Conservation (phyloP, 2,329 filamentous ascomycete species). For the Aspergillus melleus region DNA sequence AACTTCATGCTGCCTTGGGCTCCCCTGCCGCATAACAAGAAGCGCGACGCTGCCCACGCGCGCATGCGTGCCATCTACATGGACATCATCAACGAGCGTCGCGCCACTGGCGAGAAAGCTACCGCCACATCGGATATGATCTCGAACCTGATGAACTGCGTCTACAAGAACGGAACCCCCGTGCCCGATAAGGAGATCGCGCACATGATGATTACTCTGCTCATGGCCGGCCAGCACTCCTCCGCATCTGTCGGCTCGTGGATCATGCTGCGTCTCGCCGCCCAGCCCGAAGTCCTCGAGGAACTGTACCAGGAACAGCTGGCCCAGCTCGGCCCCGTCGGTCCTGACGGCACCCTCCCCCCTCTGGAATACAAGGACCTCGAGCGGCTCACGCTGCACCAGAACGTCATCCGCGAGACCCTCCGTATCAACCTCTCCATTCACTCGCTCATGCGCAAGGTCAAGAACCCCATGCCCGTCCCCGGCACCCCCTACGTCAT, state of each 20-base stretch:
- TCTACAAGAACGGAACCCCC: constrained; percentile 69
- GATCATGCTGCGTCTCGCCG: constrained; percentile 73
- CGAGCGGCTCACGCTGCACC: constrained; percentile 60
- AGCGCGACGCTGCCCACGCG: not conserved
- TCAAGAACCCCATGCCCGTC: constrained; percentile 65
- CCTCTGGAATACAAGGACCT: constrained; percentile 63
- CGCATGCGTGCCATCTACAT: constrained; percentile 31
- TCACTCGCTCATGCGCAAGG: constrained; percentile 71
- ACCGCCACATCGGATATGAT: constrained; percentile 66
- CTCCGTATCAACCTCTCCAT: constrained; percentile 72
- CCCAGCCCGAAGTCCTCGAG: constrained; percentile 67
- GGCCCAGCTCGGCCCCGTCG: constrained; percentile 46
- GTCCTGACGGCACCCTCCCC: constrained; percentile 43
- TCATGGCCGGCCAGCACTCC: constrained; percentile 83
- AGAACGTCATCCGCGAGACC: constrained; percentile 69
- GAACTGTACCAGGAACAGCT: constrained; percentile 69
- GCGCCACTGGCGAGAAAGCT: constrained; percentile 38
- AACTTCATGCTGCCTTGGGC: constrained; percentile 82
- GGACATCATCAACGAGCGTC: constrained; percentile 66
- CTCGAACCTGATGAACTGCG: constrained; percentile 73
- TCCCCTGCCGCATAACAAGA: not conserved
- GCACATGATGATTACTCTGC: constrained; percentile 81
- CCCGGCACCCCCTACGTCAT: constrained; percentile 64
- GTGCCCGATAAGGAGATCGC: constrained; percentile 75
- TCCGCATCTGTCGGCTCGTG: constrained; percentile 73